These are phyloP conservation scores for Hirschfeldia incana DNA, from an alignment of 345 rosid genomes.

Conservation along the genomic window DNA sequence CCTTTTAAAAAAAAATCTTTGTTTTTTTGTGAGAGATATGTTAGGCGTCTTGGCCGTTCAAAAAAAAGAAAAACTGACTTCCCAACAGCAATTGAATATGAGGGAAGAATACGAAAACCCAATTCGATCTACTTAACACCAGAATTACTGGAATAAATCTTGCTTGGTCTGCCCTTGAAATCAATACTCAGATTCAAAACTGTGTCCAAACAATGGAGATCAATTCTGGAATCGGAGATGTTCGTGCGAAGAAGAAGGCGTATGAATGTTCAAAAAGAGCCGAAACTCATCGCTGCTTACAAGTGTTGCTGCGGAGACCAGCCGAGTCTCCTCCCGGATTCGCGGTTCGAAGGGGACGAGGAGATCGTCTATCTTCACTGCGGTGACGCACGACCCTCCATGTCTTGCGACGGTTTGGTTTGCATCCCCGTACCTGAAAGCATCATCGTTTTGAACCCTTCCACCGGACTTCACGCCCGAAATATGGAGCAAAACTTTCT, in stretches of 20 bases:
- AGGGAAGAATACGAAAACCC: too few species aligned
- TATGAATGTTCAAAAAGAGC: background rate
- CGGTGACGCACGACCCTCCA: background rate
- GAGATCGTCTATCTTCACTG: background rate
- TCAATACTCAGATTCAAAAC: background rate
- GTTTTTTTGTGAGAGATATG: too few species aligned
- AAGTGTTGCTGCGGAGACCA: background rate
- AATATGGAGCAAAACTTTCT: background rate
- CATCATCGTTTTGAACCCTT: background rate
- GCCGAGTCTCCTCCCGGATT: background rate
- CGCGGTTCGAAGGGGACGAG: background rate
- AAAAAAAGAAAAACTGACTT: too few species aligned
- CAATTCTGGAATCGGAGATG: background rate
- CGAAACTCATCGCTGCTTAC: background rate
- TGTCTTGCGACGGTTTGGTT: conserved; percentile 6
- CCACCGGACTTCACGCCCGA: background rate
- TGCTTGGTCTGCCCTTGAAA: background rate
- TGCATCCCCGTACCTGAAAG: background rate
- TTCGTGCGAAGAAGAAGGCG: conserved; percentile 3
- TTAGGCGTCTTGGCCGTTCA: too few species aligned
- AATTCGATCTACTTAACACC: too few species aligned
- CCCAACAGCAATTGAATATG: too few species aligned
- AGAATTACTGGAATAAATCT: background rate
- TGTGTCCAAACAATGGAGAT: background rate
- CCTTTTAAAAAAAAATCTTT: too few species aligned